Evolutionary conservation across 225 moss, liverwort and hornwort genomes (phyloP), one percentile per base, ranked within the genome.

Genomic region (Anthoceros angustus): DNA sequence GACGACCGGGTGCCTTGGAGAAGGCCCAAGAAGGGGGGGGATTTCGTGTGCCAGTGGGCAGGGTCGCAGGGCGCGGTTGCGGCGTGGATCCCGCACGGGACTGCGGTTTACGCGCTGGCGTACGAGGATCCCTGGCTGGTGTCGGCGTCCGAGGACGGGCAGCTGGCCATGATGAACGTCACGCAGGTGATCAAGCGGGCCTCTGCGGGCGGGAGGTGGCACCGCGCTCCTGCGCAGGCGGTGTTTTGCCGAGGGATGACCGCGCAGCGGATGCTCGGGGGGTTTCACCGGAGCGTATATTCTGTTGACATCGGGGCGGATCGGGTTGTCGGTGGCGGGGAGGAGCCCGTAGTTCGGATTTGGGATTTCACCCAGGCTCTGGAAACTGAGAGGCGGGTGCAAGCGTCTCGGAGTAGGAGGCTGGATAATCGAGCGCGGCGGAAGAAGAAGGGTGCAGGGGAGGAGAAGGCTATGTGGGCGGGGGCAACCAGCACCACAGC

Each of bases 321-420:
- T 77, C 88, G 95, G 24, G 81, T 98, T 42, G 87, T 98, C 62
- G 81, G 95, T 69, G 95, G 79, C 12, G 95, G 95, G 5, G 88
- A 92, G 62, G 95, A 98, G 78, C 87, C 76, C 70, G 81, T 74
- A 68, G 86, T 98, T 41, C 87, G 95, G 11, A 89, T 98, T 70
- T 98, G 95, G 95, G 92, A 98, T 70, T 98, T 98, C 66, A 91
- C 95, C 15, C 95, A 89, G 73, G 92, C 95, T 18, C 70, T 98
- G 50, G 95, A 98, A 70, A 86, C 82, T 68, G 95, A 92, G 71
- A 85, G 85, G 62, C 78, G 81, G 32, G 89, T 86, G 62, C 91
- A 98, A 67, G 95, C 91, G 9, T 85, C 88, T 42, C 75, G 80
- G 64, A 79, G 77, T 68, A 87, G 80, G 72, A 88, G 81, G 65